Conservation (phyloP, 768 basidiomycete species). For the Amanita thiersii region DNA sequence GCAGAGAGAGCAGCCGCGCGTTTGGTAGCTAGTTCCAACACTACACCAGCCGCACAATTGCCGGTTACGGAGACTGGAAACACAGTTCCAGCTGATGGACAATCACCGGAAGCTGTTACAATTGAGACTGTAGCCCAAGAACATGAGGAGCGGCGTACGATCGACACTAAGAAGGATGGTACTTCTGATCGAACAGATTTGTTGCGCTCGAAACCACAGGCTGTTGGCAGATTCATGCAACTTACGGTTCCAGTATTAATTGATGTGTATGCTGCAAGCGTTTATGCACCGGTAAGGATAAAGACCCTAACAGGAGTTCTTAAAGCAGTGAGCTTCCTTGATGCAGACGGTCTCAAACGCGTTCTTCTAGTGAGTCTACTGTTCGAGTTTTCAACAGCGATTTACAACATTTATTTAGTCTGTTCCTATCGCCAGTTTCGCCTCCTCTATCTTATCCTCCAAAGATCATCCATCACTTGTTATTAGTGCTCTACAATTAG, state of each 20-base stretch:
- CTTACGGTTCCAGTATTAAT: slow-evolving; percentile 90
- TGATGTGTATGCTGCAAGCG: slow-evolving; percentile 99
- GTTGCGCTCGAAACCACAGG: slow-evolving; percentile 62
- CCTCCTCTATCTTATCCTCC: slow-evolving; percentile 88
- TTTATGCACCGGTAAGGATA: slow-evolving; percentile 76
- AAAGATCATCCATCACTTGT: slow-evolving; percentile 85
- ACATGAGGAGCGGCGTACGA: slow-evolving; percentile 29
- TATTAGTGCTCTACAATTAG: slow-evolving; percentile 84
- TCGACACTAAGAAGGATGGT: slow-evolving; percentile 23
- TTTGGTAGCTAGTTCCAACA: slow-evolving; percentile 30
- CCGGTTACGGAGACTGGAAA: slow-evolving; percentile 16
- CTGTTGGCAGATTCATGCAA: slow-evolving; percentile 80
- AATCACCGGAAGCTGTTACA: slow-evolving; percentile 17
- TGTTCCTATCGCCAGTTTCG: slow-evolving; percentile 93
- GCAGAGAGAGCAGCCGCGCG: slow-evolving; percentile 71
- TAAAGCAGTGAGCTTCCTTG: slow-evolving; percentile 87
- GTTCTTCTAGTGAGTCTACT: slow-evolving; percentile 62
- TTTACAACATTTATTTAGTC: slow-evolving; percentile 38
- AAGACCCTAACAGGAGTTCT: slow-evolving; percentile 84
- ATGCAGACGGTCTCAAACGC: slow-evolving; percentile 62
- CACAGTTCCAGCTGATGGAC: slow-evolving; percentile 17
- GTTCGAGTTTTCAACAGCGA: slow-evolving; percentile 1
- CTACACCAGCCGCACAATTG: slow-evolving; percentile 19
- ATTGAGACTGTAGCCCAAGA: slow-evolving; percentile 26
- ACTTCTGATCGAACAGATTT: slow-evolving; percentile 62